Evolutionary conservation across 2,329 filamentous ascomycete species (phyloP).

Genomic region (Chaetomiaceae sp.): DNA sequence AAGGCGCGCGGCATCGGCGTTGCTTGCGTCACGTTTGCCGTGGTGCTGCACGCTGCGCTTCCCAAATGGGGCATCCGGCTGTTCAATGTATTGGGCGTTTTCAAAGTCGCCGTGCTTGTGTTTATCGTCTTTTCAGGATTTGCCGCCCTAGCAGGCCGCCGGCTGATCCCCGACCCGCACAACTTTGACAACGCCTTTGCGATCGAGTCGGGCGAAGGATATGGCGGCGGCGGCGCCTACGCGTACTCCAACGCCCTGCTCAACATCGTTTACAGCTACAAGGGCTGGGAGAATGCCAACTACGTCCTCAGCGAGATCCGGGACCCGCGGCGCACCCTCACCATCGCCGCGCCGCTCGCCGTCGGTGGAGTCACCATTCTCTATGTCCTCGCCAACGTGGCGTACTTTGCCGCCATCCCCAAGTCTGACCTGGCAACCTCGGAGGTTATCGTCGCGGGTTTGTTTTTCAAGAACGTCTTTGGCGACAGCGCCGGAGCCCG

Average conservation of each 20-base stretch:
- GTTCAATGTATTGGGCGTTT: constrained; percentile 54
- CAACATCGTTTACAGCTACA: constrained; percentile 57
- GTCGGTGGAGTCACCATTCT: constrained; percentile 55
- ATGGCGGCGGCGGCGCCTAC: constrained; percentile 46
- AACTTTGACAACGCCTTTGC: constrained; percentile 56
- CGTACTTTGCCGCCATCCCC: constrained; percentile 60
- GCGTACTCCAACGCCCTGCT: constrained; percentile 55
- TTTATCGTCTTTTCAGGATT: constrained; percentile 60
- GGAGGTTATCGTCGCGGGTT: constrained; percentile 55
- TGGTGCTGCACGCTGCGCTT: constrained; percentile 46
- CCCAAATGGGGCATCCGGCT: constrained; percentile 57
- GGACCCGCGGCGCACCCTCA: constrained; percentile 36
- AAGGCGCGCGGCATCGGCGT: constrained; percentile 53
- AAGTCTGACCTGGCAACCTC: constrained; percentile 54
- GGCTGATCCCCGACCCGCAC: constrained; percentile 45
- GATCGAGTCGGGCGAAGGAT: constrained; percentile 40
- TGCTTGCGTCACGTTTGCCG: constrained; percentile 51
- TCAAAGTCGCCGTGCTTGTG: constrained; percentile 57
- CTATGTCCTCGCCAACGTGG: constrained; percentile 61
- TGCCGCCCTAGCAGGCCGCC: constrained; percentile 49
- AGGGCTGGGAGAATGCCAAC: constrained; percentile 61
- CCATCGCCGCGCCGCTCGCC: constrained; percentile 54
- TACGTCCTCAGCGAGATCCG: constrained; percentile 52
- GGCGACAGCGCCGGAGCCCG: constrained; percentile 45
- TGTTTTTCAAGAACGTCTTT: constrained; percentile 61